Evolutionary conservation across 2,329 filamentous ascomycete genomes (phyloP), one percentile per base, ranked within the genome.

Genomic region (Allantophomopsis lycopodina): DNA sequence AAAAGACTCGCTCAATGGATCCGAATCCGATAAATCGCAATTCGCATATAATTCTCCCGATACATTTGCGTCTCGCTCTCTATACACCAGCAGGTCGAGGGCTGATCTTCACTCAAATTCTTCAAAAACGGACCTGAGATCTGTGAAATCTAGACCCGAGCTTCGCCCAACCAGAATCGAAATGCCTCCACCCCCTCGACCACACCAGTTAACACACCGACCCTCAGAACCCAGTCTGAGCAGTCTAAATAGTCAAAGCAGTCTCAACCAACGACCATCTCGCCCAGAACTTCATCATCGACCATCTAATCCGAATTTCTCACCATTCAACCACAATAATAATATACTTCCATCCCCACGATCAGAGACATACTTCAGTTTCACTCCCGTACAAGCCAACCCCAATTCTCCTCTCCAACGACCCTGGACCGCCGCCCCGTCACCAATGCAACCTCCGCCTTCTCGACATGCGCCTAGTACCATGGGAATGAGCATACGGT

Each of bases 351-450:
- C 50, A 2, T 51, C 50, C 3, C 69, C 69, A 2, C 60, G 61
- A 14, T 71, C 68, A 0, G 32, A 34, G 6, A 34, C 14, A 7
- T 17, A 15, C 16, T 34, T 34, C 32, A 70, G 65, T 47, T 79
- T 77, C 55, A 70, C 68, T 10, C 75, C 76, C 0, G 74, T 79
- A 2, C 68, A 69, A 35, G 75, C 75, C 12, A 76, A 69, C 35
- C 75, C 75, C 3, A 69, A 79, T 47, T 79, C 75, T 5, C 75
- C 76, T 11, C 57, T 79, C 1, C 75, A 79, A 45, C 42, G 54
- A 16, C 54, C 54, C 7, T 56, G 54, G 54, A 57, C 54, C 14
- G 55, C 54, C 2, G 51, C 47, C 1, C 52, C 50, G 2, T 39
- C 40, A 31, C 20, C 43, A 40, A 4, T 49, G 46, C 4, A 48